Evolutionary conservation across 192 early-diverging fungal species (phyloP).

Genomic region (Backusella macrospora): DNA sequence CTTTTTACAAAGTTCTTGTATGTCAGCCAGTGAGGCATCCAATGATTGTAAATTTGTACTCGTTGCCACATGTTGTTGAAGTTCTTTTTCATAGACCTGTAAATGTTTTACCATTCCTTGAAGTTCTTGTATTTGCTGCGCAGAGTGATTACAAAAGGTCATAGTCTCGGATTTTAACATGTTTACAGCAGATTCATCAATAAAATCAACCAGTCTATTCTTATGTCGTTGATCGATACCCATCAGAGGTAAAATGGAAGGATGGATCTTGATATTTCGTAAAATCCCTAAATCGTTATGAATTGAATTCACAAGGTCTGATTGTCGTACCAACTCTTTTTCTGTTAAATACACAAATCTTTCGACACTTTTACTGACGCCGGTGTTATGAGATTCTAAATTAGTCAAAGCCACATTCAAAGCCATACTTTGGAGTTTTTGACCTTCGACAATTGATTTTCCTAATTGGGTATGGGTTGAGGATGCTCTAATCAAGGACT

Average conservation of each 20-base stretch:
- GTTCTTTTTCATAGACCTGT: constrained; percentile 17
- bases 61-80: constrained; percentile 20
- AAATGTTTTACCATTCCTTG: constrained; percentile 14
- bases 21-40: constrained; percentile 28
- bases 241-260: constrained; percentile 32
- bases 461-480: constrained; percentile 43
- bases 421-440: constrained; percentile 52
- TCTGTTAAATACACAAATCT: constrained; percentile 44
- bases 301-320: constrained; percentile 32
- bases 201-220: constrained; percentile 13
- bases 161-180: neutral
- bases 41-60: constrained; percentile 29
- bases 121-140: constrained; percentile 26
- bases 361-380: constrained; percentile 39
- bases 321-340: constrained; percentile 47
- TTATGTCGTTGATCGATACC: neutral
- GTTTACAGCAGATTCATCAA: constrained; percentile 12
- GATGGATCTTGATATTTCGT: constrained; percentile 50
- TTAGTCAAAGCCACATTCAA: constrained; percentile 54
- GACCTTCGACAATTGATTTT: constrained; percentile 47
- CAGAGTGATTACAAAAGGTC: neutral
- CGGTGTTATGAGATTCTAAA: constrained; percentile 49
- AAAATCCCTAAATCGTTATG: constrained; percentile 46
- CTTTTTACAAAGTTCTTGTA: constrained; percentile 13
- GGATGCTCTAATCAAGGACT: constrained; percentile 38